These are phyloP conservation scores for Penicillium sp. DNA, from an alignment of 2,329 filamentous ascomycete genomes.

Conservation along the genomic window DNA sequence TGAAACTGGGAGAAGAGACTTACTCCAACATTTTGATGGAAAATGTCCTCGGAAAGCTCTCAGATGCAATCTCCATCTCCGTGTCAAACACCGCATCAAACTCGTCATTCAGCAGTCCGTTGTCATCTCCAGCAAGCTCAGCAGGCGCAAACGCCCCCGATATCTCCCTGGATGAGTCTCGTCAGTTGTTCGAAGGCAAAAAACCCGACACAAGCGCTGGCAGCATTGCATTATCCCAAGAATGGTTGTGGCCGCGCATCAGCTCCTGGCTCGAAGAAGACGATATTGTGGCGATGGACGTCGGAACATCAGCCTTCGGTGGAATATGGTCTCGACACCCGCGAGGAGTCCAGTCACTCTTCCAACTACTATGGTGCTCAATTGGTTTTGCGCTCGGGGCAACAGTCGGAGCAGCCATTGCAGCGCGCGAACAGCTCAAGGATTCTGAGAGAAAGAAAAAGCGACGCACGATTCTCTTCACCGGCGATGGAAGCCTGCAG, in stretches of 20 bases:
- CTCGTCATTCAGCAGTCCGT: constrained; percentile 20
- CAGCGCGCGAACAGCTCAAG: constrained; percentile 57
- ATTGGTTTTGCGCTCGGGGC: constrained; percentile 64
- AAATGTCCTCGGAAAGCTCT: constrained; percentile 69
- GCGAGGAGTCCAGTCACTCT: constrained; percentile 67
- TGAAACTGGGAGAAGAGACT: constrained; percentile 69
- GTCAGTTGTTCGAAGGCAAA: constrained; percentile 41
- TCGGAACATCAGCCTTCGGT: constrained; percentile 80
- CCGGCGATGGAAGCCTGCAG: constrained; percentile 84
- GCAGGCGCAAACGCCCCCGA: neutral
- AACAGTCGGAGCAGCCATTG: constrained; percentile 67
- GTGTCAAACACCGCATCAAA: neutral
- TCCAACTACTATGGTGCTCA: constrained; percentile 68
- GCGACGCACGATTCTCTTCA: constrained; percentile 72
- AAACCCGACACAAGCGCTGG: constrained; percentile 52
- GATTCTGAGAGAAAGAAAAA: constrained; percentile 23
- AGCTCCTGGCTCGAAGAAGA: constrained; percentile 66
- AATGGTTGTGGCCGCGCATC: constrained; percentile 68
- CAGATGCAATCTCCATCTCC: constrained; percentile 56
- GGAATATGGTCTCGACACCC: constrained; percentile 80
- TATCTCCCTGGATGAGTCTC: neutral
- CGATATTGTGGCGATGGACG: constrained; percentile 79
- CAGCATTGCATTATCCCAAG: constrained; percentile 49
- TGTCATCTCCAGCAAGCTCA: neutral
- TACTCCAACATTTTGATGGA: constrained; percentile 75